These are phyloP conservation scores for Phellinidium pouzarii DNA, from an alignment of 1,284 basidiomycete species.

Conservation along the genomic window DNA sequence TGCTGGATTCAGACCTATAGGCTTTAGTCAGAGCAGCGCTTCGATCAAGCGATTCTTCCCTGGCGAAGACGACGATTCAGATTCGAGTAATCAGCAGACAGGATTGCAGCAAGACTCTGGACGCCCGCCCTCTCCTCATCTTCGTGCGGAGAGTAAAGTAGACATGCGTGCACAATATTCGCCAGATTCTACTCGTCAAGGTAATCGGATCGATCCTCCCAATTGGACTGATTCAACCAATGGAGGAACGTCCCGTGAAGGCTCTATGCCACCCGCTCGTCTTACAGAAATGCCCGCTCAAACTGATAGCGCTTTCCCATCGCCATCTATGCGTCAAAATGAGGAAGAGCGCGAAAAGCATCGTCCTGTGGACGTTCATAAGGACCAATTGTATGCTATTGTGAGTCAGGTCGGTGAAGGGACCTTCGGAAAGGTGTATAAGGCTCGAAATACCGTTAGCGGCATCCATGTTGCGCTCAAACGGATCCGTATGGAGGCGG, in stretches of 20 bases:
- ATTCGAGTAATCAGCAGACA: not conserved
- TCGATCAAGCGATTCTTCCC: slow-evolving; percentile 29
- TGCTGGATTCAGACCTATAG: slow-evolving; percentile 19
- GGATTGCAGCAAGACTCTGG: not conserved
- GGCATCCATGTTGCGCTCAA: slow-evolving; percentile 86
- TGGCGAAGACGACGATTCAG: slow-evolving; percentile 27
- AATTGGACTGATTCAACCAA: not conserved
- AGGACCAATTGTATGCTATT: slow-evolving; percentile 75
- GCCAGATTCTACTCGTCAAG: not conserved
- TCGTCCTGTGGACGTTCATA: slow-evolving; percentile 22
- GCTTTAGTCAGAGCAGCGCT: slow-evolving; percentile 8
- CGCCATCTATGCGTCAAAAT: slow-evolving; percentile 1
- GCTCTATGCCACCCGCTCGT: slow-evolving; percentile 2
- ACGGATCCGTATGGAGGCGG: slow-evolving; percentile 96
- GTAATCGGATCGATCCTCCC: not conserved
- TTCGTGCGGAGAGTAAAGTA: not conserved
- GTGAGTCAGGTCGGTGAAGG: slow-evolving; percentile 96
- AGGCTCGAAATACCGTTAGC: slow-evolving; percentile 79
- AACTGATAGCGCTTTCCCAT: not conserved
- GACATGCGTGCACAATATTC: not conserved
- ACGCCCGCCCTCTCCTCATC: not conserved
- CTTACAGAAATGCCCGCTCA: slow-evolving; percentile 1
- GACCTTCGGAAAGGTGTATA: slow-evolving; percentile 99
- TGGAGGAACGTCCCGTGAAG: not conserved
- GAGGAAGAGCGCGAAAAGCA: slow-evolving; percentile 2